Evolutionary conservation across 805 yeast genomes (phyloP).

Genomic region (Wickerhamomyces canadensis): DNA sequence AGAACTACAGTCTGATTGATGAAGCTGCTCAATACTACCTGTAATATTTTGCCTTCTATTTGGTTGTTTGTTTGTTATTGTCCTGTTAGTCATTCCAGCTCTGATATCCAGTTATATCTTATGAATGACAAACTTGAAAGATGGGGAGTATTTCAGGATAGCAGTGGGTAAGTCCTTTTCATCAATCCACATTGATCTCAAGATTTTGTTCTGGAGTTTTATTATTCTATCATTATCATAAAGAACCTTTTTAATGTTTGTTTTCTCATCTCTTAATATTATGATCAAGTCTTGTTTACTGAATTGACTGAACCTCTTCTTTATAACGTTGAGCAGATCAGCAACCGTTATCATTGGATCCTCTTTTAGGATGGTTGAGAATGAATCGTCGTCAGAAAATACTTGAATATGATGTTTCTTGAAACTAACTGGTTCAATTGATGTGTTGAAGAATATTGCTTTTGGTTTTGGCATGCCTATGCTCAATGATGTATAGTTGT

Average conservation of each 20-base stretch:
- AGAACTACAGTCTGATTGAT: not conserved
- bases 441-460: conserved; percentile 5
- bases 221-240: conserved; percentile 10
- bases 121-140: conserved; percentile 13
- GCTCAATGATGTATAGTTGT: too few species aligned
- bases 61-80: too few species aligned
- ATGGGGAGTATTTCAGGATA: conserved; percentile 6
- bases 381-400: conserved; percentile 2
- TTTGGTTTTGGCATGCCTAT: not conserved
- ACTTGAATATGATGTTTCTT: conserved; percentile 5
- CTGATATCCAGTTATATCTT: conserved; percentile 5
- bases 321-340: conserved; percentile 4
- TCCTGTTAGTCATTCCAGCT: too few species aligned
- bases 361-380: conserved; percentile 6
- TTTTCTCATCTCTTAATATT: conserved; percentile 7
- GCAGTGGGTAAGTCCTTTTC: conserved; percentile 14
- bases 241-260: conserved; percentile 4
- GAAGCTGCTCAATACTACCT: too few species aligned
- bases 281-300: conserved; percentile 6
- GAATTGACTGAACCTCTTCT: too few species aligned
- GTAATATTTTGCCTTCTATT: too few species aligned
- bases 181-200: conserved; percentile 14
- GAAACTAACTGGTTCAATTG: conserved; percentile 1
- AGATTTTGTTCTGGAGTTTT: conserved; percentile 11
- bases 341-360: conserved; percentile 9